Evolutionary conservation across 441 rosid genomes (phyloP).

Genomic region (Breynia disticha): DNA sequence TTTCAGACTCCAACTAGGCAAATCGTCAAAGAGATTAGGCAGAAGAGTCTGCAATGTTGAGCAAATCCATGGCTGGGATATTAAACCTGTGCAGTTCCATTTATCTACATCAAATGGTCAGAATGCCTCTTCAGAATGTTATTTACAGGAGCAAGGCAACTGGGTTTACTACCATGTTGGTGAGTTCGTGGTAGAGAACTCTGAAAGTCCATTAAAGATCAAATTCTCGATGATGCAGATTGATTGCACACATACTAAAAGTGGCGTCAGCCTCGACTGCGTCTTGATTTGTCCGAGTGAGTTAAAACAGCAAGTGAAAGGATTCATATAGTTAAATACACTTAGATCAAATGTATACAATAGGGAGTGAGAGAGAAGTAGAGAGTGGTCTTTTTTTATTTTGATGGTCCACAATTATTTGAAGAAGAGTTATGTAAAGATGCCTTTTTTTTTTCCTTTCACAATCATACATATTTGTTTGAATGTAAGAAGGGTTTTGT

Average conservation of each 20-base stretch:
- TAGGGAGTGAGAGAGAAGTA: too few species aligned
- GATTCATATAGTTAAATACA: too few species aligned
- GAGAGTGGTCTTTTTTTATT: too few species aligned
- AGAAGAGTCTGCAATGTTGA: constrained; percentile 43
- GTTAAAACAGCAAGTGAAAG: constrained; percentile 3
- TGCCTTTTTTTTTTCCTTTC: too few species aligned
- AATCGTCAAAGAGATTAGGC: constrained; percentile 44
- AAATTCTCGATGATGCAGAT: constrained; percentile 78
- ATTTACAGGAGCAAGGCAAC: constrained; percentile 34
- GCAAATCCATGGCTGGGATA: constrained; percentile 80
- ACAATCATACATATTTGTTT: too few species aligned
- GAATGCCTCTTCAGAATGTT: constrained; percentile 36
- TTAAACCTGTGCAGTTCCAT: constrained; percentile 63
- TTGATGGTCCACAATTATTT: too few species aligned
- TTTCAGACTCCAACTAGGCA: constrained; percentile 67
- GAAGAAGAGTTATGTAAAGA: too few species aligned
- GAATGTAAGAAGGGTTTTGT: too few species aligned
- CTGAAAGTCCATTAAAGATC: constrained; percentile 25
- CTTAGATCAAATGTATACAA: too few species aligned
- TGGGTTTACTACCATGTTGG: constrained; percentile 60
- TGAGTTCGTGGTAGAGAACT: constrained; percentile 35
- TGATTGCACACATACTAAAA: constrained; percentile 84
- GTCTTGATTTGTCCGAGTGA: constrained; percentile 33
- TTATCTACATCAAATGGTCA: constrained; percentile 66
- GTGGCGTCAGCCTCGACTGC: constrained; percentile 49